Conservation (phyloP, 2,329 filamentous ascomycete species). For the Beauveria sp. region DNA sequence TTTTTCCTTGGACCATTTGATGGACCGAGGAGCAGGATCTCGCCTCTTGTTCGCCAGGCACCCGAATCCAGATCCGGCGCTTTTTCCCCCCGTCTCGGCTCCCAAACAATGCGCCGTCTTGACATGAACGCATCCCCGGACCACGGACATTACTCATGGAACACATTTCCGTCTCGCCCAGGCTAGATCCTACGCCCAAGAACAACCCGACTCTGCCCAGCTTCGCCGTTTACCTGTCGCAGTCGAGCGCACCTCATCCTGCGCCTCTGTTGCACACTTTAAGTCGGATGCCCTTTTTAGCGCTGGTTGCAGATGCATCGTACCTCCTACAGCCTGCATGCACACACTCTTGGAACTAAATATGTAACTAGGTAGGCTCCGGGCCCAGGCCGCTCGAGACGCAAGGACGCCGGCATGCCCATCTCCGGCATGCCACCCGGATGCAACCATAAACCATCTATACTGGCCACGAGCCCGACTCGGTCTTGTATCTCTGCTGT, state of each 20-base stretch:
- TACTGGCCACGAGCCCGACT: not conserved
- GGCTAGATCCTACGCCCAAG: not conserved
- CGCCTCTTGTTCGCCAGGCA: no score
- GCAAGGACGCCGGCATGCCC: not conserved
- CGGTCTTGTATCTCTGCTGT: not conserved
- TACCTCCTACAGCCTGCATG: not conserved
- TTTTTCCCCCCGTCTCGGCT: no score
- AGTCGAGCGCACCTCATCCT: not conserved
- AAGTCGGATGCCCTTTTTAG: not conserved
- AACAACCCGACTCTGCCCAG: not conserved
- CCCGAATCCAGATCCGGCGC: no score
- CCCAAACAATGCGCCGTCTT: no score
- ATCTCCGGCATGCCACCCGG: conserved; percentile 3
- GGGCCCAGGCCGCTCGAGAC: conserved; percentile 8
- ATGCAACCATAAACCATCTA: not conserved
- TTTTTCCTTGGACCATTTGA: no score
- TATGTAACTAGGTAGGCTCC: not conserved
- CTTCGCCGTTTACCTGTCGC: not conserved
- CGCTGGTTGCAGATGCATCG: not conserved
- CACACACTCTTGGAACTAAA: not conserved
- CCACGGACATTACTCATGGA: no score
- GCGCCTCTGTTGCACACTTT: not conserved
- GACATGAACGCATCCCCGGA: no score
- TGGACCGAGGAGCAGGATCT: no score
- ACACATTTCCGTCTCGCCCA: no score